Conservation (phyloP, 345 rosid species). For the Stellera chamaejasme region DNA sequence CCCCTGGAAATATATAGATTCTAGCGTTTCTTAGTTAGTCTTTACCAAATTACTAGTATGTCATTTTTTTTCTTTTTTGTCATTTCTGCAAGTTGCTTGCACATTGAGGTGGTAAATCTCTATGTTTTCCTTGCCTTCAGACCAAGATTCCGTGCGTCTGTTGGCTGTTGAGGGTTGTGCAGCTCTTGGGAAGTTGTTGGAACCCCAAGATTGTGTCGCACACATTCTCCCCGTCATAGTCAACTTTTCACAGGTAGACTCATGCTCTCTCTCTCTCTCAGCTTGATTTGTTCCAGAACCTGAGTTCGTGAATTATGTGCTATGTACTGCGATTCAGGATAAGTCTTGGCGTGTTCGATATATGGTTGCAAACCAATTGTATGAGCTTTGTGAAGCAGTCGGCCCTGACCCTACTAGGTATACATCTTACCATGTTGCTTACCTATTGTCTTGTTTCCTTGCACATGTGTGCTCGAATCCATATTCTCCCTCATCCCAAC, state of each 20-base stretch:
- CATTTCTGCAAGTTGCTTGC: no score
- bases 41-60: no score
- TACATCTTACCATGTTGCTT: conserved; percentile 7
- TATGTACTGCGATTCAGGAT: conserved; percentile 36
- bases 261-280: background rate
- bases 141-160: conserved; percentile 72
- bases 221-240: conserved; percentile 72
- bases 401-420: conserved; percentile 96
- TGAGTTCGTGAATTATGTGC: background rate
- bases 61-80: no score
- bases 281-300: background rate
- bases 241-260: conserved; percentile 67
- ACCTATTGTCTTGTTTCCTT: conserved; percentile 1
- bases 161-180: conserved; percentile 84
- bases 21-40: no score
- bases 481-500: no score
- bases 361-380: conserved; percentile 94
- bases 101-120: no score
- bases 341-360: conserved; percentile 99
- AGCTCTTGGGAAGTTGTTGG: conserved; percentile 69
- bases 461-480: background rate
- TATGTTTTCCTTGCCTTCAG: conserved; percentile 19
- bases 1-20: no score
- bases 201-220: conserved; percentile 63
- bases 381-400: conserved; percentile 95